Conservation (phyloP, 257 asterid genomes). For the Rehmannia glutinosa region DNA sequence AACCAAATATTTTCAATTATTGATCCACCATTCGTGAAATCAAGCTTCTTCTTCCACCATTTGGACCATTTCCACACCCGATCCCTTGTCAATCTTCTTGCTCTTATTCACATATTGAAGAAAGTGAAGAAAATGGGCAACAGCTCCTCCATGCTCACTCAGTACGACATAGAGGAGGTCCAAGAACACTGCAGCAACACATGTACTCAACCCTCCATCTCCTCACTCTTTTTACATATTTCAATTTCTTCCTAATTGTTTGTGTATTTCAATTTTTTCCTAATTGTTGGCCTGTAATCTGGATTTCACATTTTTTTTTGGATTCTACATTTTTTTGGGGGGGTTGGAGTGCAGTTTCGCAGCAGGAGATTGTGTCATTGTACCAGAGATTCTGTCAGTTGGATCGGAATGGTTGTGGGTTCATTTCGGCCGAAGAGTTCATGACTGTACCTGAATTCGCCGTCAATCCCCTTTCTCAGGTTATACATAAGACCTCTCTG, state of each 20-base stretch:
- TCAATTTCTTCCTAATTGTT: background rate
- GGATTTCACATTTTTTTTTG: background rate
- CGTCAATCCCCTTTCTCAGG: slow-evolving; percentile 58
- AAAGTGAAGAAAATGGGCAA: slow-evolving; percentile 39
- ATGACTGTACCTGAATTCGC: slow-evolving; percentile 55
- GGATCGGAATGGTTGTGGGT: slow-evolving; percentile 47
- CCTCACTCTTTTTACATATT: background rate
- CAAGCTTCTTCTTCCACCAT: background rate
- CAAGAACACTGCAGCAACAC: slow-evolving; percentile 58
- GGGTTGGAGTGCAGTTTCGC: slow-evolving; percentile 28
- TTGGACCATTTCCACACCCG: background rate
- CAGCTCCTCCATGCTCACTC: slow-evolving; percentile 66
- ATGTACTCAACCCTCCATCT: slow-evolving; percentile 27
- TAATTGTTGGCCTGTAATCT: background rate
- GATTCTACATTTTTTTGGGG: too few species aligned
- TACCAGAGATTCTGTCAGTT: slow-evolving; percentile 48
- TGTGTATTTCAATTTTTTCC: background rate
- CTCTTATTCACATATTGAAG: background rate
- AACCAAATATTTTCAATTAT: background rate
- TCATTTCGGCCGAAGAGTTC: slow-evolving; percentile 49
- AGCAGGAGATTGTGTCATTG: slow-evolving; percentile 50
- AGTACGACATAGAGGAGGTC: slow-evolving; percentile 68
- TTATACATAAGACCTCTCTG: background rate
- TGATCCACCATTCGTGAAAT: slow-evolving; percentile 4
- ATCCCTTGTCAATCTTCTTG: background rate